Conservation (phyloP, 1,284 basidiomycete genomes). For the Cryptococcus sp. region DNA sequence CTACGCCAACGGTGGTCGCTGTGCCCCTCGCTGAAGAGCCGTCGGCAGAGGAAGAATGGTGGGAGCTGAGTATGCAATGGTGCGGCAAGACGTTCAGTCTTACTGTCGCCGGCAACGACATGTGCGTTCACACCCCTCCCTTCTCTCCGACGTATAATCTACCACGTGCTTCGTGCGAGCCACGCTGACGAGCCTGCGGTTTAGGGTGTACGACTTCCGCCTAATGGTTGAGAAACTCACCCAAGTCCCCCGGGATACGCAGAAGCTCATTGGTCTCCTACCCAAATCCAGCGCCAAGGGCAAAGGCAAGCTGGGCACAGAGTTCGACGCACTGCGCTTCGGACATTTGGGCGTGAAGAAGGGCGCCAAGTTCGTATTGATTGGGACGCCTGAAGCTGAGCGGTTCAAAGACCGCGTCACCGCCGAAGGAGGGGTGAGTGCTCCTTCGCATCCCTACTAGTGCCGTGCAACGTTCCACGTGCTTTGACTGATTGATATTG, state of each 20-base stretch:
- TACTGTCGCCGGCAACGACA: constrained; percentile 41
- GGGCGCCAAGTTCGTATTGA: constrained; percentile 73
- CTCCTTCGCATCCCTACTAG: background rate
- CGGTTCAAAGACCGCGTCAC: constrained; percentile 71
- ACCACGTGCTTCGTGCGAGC: background rate
- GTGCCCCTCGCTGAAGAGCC: constrained; percentile 26
- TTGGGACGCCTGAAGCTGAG: constrained; percentile 78
- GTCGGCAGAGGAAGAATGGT: constrained; percentile 33
- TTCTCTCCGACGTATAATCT: background rate
- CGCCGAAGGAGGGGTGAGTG: constrained; percentile 12
- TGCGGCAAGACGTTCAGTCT: constrained; percentile 42
- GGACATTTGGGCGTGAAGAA: constrained; percentile 59
- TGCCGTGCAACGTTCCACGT: background rate
- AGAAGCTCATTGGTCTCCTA: constrained; percentile 84
- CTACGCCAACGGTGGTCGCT: constrained; percentile 19
- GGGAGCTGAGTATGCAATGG: constrained; percentile 46
- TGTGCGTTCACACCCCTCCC: constrained; percentile 27
- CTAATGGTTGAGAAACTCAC: constrained; percentile 66
- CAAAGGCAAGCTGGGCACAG: constrained; percentile 77
- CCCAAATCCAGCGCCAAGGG: constrained; percentile 17
- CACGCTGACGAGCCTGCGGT: constrained; percentile 1
- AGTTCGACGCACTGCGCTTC: constrained; percentile 58
- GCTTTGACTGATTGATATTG: constrained; percentile 8
- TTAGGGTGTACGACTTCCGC: constrained; percentile 51
- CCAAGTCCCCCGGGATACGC: constrained; percentile 76